These are phyloP conservation scores for Kodamaea kaohsiungensis DNA, from an alignment of 805 yeast genomes.

Conservation along the genomic window DNA sequence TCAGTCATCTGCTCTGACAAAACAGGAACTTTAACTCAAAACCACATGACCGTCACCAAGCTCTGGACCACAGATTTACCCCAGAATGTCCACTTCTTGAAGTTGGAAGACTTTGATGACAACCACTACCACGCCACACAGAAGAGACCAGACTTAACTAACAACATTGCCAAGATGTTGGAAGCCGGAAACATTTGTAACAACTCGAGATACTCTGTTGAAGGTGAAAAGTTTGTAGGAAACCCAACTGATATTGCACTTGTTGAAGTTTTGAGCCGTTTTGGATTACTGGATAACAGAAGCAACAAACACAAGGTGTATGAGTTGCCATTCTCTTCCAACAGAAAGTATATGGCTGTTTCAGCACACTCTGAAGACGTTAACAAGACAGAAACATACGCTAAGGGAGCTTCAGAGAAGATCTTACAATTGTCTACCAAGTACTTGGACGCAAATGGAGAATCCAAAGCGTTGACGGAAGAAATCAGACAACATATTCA, in stretches of 20 bases:
- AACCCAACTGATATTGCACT: constrained; percentile 96
- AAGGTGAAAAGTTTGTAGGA: constrained; percentile 73
- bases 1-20: constrained; percentile 52
- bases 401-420: constrained; percentile 90
- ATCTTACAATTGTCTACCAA: constrained; percentile 61
- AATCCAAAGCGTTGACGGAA: constrained; percentile 56
- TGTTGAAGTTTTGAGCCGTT: constrained; percentile 68
- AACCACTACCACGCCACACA: constrained; percentile 39
- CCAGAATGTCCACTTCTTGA: constrained; percentile 23
- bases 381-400: constrained; percentile 58
- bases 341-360: constrained; percentile 90
- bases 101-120: constrained; percentile 50
- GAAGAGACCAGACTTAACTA: constrained; percentile 34
- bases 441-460: constrained; percentile 61
- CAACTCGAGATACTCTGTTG: constrained; percentile 68
- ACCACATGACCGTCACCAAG: constrained; percentile 86
- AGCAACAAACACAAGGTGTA: constrained; percentile 54
- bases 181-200: constrained; percentile 75
- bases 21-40: constrained; percentile 73
- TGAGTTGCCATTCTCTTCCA: constrained; percentile 85
- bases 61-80: constrained; percentile 74
- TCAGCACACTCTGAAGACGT: constrained; percentile 60
- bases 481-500: constrained; percentile 48
- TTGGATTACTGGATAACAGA: constrained; percentile 74
- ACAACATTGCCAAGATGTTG: constrained; percentile 55